A percentile compares a stretch with the other conserved stretches of the same genome.
Evolutionary conservation across 2,329 filamentous ascomycete genomes (phyloP).

Genomic region (Colletotrichum sp.): DNA sequence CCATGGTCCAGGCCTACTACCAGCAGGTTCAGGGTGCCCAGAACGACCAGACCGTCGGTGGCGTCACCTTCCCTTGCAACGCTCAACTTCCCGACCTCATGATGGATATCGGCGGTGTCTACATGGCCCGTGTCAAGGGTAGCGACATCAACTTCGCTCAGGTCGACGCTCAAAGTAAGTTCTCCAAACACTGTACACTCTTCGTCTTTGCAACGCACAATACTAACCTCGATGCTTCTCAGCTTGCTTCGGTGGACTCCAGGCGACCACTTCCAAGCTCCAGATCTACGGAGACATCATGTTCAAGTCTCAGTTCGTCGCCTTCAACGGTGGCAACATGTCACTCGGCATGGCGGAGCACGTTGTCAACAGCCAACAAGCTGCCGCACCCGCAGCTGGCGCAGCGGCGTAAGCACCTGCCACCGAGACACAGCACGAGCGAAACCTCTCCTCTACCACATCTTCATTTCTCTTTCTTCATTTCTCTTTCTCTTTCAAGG

Average conservation of each 20-base stretch:
- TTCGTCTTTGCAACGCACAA: not conserved
- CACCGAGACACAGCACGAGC: not conserved
- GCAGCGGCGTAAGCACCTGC: constrained; percentile 18
- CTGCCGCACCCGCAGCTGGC: not conserved
- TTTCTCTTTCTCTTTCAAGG: not conserved
- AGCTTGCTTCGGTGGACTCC: constrained; percentile 72
- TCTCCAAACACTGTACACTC: constrained; percentile 9
- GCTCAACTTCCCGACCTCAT: constrained; percentile 50
- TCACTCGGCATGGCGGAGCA: constrained; percentile 52
- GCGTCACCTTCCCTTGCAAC: constrained; percentile 52
- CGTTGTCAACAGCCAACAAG: constrained; percentile 6
- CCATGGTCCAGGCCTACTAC: constrained; percentile 56
- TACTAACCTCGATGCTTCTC: not conserved
- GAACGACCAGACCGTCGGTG: constrained; percentile 42
- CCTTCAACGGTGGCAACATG: constrained; percentile 60
- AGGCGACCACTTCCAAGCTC: constrained; percentile 58
- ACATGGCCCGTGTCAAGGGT: constrained; percentile 61
- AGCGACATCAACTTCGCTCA: constrained; percentile 57
- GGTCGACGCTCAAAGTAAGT: constrained; percentile 55
- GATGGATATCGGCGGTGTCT: constrained; percentile 60
- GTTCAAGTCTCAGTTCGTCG: constrained; percentile 65
- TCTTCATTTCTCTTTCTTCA: not conserved
- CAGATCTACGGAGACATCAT: constrained; percentile 69
- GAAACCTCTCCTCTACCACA: not conserved
- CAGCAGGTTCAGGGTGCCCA: constrained; percentile 46